Evolutionary conservation across 768 basidiomycete species (phyloP).

Genomic region (Mycena olivaceomarginata): DNA sequence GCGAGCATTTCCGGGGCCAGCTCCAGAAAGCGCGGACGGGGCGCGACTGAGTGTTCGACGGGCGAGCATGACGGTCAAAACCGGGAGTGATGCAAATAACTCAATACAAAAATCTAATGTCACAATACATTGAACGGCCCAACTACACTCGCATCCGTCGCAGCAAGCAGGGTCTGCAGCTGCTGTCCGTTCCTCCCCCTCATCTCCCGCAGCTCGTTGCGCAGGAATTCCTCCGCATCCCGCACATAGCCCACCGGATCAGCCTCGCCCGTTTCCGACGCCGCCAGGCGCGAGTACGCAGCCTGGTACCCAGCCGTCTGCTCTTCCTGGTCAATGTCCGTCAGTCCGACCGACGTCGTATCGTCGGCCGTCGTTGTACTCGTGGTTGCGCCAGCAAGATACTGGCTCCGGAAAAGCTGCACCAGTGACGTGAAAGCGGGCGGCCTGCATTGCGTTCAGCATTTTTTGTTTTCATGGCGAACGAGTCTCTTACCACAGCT

Average conservation of each 20-base stretch:
- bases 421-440: constrained; percentile 80
- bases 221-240: constrained; percentile 73
- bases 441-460: constrained; percentile 71
- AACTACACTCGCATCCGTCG: constrained; percentile 52
- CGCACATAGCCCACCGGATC: constrained; percentile 80
- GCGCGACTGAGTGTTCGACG: constrained; percentile 43
- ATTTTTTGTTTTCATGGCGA: background rate
- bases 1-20: constrained; percentile 65
- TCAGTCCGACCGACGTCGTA: constrained; percentile 69
- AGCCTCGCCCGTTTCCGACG: constrained; percentile 74
- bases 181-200: constrained; percentile 58
- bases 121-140: constrained; percentile 49
- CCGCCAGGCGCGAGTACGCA: constrained; percentile 93
- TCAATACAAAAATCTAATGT: background rate
- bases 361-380: constrained; percentile 58
- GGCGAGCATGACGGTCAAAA: constrained; percentile 37
- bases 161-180: constrained; percentile 60
- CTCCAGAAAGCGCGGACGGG: constrained; percentile 41
- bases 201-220: constrained; percentile 65
- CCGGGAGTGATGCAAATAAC: constrained; percentile 1
- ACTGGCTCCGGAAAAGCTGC: constrained; percentile 88
- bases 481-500: constrained; percentile 73
- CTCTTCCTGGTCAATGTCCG: constrained; percentile 93
- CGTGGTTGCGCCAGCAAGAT: constrained; percentile 67
- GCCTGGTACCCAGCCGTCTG: constrained; percentile 95